Percentiles rank a stretch among this genome's conserved stretches.
phyloP scores from a whole-genome alignment of 225 moss, liverwort and hornwort genomes.

The Rhytidiadelphus loreus region DNA sequence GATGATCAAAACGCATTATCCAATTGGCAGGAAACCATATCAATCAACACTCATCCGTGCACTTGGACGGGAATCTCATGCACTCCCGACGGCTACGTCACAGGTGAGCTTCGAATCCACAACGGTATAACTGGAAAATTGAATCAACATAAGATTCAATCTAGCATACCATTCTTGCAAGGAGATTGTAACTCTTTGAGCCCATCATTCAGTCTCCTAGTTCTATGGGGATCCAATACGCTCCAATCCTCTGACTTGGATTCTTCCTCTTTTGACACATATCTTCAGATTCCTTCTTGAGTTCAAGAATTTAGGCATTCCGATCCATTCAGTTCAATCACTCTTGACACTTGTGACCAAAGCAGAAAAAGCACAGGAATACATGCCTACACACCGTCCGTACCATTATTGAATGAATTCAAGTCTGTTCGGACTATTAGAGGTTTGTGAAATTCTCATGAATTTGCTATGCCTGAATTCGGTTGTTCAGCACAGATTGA shows the following conservation, averaged over 20 bases:
- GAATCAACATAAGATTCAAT: neutral
- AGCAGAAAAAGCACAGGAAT: neutral
- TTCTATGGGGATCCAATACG: neutral
- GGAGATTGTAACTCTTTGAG: neutral
- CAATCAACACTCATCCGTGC: neutral
- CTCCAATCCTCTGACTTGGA: neutral
- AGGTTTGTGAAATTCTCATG: neutral
- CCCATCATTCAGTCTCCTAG: too few relatives aligned
- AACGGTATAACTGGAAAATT: neutral
- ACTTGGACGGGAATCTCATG: conserved; percentile 37
- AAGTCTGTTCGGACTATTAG: neutral
- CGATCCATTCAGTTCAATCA: neutral
- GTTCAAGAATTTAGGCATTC: neutral
- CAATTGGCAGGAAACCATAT: conserved; percentile 14
- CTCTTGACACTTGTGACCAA: neutral
- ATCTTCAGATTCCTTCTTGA: neutral
- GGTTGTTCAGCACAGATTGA: neutral
- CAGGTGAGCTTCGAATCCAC: neutral
- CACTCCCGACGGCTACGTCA: conserved; percentile 2
- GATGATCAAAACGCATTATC: conserved; percentile 11
- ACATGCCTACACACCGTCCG: neutral
- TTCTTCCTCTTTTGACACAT: neutral
- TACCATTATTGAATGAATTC: neutral
- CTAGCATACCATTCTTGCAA: neutral
- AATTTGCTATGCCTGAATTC: neutral